Base-by-base conservation (phyloP, 2,329 filamentous ascomycete species). In the Akanthomyces muscarius region DNA sequence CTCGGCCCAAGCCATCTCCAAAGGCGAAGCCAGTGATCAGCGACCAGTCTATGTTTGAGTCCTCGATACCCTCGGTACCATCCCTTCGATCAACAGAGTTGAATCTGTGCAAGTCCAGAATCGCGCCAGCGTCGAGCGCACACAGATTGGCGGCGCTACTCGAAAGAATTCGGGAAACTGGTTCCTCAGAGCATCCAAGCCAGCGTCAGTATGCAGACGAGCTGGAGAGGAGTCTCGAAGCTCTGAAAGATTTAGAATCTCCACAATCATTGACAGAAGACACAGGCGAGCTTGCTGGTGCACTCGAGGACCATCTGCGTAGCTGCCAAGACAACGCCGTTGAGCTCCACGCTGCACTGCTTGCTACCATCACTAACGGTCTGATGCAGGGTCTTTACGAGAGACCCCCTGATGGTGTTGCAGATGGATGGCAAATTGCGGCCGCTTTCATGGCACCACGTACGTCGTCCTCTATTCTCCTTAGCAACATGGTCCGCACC, bases 361-460 rank as follows among this genome's bases (percentile, higher is more conserved):
- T 42, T 3, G n/a, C 44, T 33, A 21, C 51, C 5, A 62, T 62
- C 21, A 4, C 14, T 2, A 8, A 38, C 13, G 13, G 42, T 57
- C 42, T 57, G 2, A 28, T 38, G 21, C 2, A 7, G n/a, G 14
- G 42, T 25, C 42, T 57, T 11, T 57, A 18, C 21, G 42, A 13
- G 13, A 57, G n/a, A n/a, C 28, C 28, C 4, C 10, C 5, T 38
- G 55, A 36, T 1, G 21, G 8, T 3, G 8, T 18, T 8, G 25
- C 14, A 2, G 18, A 47, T 30, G 50, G n/a, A 28, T 55, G 41
- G 28, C 5, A 41, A 25, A 5, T 55, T 10, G 16, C 25, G 10
- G 30, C 51, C 7, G 28, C 42, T 1, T 62, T 62, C 3, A 62
- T 62, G 59, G 51, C 51, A 4, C 59, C 59, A 7, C 50, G 59